Base-by-base conservation (phyloP, 257 asterid species). In the Solanum pinnatisectum region DNA sequence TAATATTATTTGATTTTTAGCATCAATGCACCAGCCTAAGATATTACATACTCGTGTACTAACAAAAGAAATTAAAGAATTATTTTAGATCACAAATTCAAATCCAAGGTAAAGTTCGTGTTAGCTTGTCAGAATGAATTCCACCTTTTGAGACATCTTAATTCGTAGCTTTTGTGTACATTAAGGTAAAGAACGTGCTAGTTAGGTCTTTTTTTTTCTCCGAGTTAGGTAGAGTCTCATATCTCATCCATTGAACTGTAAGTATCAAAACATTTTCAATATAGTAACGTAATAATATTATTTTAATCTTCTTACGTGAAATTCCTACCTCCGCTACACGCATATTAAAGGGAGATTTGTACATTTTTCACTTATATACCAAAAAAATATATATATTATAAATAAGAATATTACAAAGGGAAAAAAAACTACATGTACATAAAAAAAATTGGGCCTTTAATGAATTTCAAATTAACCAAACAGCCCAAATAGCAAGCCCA, bases 401-500 rank as follows among this genome's bases (percentile, higher is more conserved):
- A 23, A 67, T 14, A 68, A 27, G 74, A 68, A 30, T 70, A 32
- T 70, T 7, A 70, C 77, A 70, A 70, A 70, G 12, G 77, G 39
- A 33, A 3, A 70, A 70, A 20, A 7, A 6, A 3, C 39, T 15
- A 78, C 36, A 42, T n/a, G 40, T 7, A 42, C 36, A 78, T 40
- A 42, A 25, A 76, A 33, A 72, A 36, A 78, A 14, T n/a, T 40
- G 63, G 37, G 37, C 37, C 84, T 42, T 13, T 32, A 5, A 39
- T 25, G 15, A 39, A n/a, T 14, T n/a, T 91, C 78, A 94, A 78
- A 93, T 40, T 16, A 91, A 90, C 6, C 91, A 37, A n/a, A 89
- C 87, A 22, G 94, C 93, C 89, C 88, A 92, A 36, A 95, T 70
- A 67, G 93, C 89, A 86, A 93, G 49, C 81, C 94, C 97, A 5